Evolutionary conservation across 345 rosid species (phyloP).

Genomic region (Erodium maritimum): DNA sequence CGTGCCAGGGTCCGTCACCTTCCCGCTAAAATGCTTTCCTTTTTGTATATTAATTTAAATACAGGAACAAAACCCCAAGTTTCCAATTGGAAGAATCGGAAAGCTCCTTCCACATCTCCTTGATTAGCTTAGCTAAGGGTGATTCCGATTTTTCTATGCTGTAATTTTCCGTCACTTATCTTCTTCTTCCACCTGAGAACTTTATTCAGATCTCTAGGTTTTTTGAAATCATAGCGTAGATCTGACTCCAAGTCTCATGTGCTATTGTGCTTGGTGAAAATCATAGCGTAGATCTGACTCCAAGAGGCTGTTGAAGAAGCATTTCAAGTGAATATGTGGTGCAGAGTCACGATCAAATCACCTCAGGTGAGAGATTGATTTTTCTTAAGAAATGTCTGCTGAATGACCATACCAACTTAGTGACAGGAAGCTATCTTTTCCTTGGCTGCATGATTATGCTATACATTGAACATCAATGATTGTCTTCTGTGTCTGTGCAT

Average conservation of each 20-base stretch:
- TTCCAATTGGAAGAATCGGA: too few relatives aligned
- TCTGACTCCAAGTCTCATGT: not conserved
- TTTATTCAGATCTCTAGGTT: not conserved
- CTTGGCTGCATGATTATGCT: not conserved
- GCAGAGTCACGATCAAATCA: constrained; percentile 63
- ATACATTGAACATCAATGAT: not conserved
- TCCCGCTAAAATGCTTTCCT: too few relatives aligned
- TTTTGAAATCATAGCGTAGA: constrained; percentile 1
- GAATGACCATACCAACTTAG: too few relatives aligned
- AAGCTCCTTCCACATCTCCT: too few relatives aligned
- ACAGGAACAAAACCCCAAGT: too few relatives aligned
- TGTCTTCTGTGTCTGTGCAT: not conserved
- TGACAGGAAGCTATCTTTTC: not conserved
- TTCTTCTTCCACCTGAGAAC: not conserved
- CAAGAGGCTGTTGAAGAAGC: constrained; percentile 83
- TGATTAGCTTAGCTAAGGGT: too few relatives aligned
- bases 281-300: constrained; percentile 44
- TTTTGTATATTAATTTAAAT: too few relatives aligned
- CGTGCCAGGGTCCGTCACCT: too few relatives aligned
- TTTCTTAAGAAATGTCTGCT: not conserved
- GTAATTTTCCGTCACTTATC: too few relatives aligned
- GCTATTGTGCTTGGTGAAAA: constrained; percentile 4
- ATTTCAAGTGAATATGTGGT: constrained; percentile 69
- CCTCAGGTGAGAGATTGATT: constrained; percentile 45
- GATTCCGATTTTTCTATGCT: too few relatives aligned